Percentiles rank a stretch among this genome's conserved stretches.
These are phyloP conservation scores for Capsicum pubescens DNA, from an alignment of 257 asterid species.

Conservation along the genomic window DNA sequence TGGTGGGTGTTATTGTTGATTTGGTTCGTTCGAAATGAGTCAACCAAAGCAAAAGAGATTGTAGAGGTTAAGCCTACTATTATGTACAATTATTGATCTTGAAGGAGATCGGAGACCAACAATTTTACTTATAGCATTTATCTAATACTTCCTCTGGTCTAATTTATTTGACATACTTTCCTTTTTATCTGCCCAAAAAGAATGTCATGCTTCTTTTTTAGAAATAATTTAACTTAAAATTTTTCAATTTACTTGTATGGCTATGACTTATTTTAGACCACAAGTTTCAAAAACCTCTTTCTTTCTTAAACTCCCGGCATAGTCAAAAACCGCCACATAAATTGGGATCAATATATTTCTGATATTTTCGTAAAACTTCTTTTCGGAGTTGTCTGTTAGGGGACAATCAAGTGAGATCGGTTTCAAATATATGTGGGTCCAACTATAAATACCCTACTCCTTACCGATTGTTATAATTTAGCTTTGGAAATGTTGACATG, in stretches of 20 bases:
- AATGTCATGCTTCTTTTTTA: neutral
- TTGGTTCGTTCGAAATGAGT: neutral
- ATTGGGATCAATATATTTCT: neutral
- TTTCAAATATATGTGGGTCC: neutral
- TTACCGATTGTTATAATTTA: neutral
- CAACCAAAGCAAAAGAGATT: neutral
- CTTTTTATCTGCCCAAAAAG: neutral
- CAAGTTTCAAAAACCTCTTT: neutral
- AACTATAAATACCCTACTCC: neutral
- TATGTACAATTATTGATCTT: neutral
- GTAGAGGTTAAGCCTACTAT: constrained; percentile 4
- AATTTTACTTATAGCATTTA: constrained; percentile 18
- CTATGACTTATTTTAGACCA: neutral
- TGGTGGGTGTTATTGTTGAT: constrained; percentile 13
- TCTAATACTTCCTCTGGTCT: neutral
- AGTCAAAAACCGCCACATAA: neutral
- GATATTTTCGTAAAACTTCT: neutral
- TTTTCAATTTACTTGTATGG: no score
- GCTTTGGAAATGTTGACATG: constrained; percentile 22
- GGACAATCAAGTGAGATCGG: neutral
- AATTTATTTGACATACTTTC: neutral
- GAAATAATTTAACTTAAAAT: neutral
- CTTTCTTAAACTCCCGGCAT: neutral
- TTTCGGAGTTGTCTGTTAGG: neutral
- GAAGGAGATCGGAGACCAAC: neutral